Base-by-base conservation (phyloP, 2,329 filamentous ascomycete species). In the Trichophaea hybrida region DNA sequence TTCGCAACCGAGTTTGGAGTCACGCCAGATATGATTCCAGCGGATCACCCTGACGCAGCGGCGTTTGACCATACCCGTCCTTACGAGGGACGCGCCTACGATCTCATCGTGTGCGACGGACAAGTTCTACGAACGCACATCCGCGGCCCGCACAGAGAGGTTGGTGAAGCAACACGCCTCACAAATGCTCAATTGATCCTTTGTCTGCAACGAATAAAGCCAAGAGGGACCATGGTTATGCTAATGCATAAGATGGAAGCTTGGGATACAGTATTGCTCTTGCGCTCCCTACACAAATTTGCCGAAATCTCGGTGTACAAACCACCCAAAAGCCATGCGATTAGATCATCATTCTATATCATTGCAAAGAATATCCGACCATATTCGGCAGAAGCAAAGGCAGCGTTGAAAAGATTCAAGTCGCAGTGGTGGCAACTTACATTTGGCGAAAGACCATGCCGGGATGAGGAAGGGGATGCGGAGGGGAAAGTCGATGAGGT, bases 301-400 rank as follows among this genome's bases (percentile, higher is more conserved):
- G 69, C 75, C 0, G 48, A 50, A 12, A 65, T 80, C 0, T 46
- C 59, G 24, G 63, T 79, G 0, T 75, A 73, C 67, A 81, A 81
- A 65, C 76, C 75, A 0, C 62, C 6, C 1, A 66, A 6, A 1
- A 64, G 60, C 2, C 76, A 80, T 59, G 67, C 64, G 1, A 75
- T 69, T 17, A 69, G 74, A 3, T 76, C 74, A 0, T 79, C 77
- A 0, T 81, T 80, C 62, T 81, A 81, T 65, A 69, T 80, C 66
- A 61, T 81, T 7, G 77, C 77, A 1, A 73, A 67, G 1, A 64
- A 74, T 2, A 69, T 81, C 0, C 69, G 72, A 46, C 69, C 70
- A 4, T 44, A 68, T 2, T 60, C 63, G 15, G 48, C 64, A 0
- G 68, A 70, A 34, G 76, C 75, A 34, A 12, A 38, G 0, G 35